Percentiles rank a stretch among this genome's conserved stretches.
Evolutionary conservation across 140 eudicot species (phyloP).

Genomic region (Cichorium intybus): DNA sequence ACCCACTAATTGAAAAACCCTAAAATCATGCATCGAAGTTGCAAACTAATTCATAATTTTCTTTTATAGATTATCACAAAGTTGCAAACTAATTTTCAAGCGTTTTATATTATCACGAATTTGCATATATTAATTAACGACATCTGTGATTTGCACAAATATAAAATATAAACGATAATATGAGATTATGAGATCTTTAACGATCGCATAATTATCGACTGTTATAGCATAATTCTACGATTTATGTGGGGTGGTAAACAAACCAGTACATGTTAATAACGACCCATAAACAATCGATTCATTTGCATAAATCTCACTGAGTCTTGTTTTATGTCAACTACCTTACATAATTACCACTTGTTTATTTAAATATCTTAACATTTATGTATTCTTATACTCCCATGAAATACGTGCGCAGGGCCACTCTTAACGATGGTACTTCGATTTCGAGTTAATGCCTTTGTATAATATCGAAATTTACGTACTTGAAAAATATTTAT

Average conservation of each 20-base stretch:
- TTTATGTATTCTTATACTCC: too few relatives aligned
- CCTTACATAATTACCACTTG: too few relatives aligned
- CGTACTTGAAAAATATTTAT: too few relatives aligned
- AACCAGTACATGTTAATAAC: too few relatives aligned
- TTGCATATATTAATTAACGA: background rate
- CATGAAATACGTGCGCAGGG: background rate
- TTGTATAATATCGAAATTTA: background rate
- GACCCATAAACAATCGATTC: too few relatives aligned
- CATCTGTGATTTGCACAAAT: background rate
- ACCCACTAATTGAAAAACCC: constrained; percentile 10
- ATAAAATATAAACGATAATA: too few relatives aligned
- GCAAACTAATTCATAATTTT: constrained; percentile 10
- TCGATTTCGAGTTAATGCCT: background rate
- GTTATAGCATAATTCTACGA: too few relatives aligned
- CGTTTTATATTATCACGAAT: background rate
- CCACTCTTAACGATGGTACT: background rate
- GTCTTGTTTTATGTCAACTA: too few relatives aligned
- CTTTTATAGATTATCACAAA: background rate
- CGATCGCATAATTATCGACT: background rate
- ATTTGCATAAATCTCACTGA: too few relatives aligned
- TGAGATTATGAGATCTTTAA: background rate
- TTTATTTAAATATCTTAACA: too few relatives aligned
- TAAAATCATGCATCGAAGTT: constrained; percentile 22
- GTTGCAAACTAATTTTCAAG: too few relatives aligned
- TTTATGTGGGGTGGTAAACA: too few relatives aligned